A percentile compares a stretch with the other conserved stretches of the same genome.
Conservation (phyloP, 2,329 filamentous ascomycete species). For the Aspergillus fischeri region DNA sequence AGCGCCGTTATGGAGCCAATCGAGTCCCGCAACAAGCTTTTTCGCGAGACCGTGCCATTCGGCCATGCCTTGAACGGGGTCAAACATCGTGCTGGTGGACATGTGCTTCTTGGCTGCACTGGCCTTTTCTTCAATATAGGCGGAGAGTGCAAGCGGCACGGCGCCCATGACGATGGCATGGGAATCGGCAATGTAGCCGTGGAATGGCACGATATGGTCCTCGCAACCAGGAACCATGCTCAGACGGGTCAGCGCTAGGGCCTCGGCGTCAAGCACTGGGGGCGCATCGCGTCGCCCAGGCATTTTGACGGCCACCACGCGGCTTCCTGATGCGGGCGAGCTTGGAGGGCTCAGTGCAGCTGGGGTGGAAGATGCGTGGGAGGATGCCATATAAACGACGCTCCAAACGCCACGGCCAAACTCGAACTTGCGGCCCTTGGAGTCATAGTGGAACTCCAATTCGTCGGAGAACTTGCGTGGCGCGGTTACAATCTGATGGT, state of each 20-base stretch:
- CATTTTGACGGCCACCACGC: conserved; percentile 43
- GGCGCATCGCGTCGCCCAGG: conserved; percentile 39
- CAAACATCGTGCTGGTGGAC: conserved; percentile 42
- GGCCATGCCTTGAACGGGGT: conserved; percentile 40
- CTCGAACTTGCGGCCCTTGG: conserved; percentile 28
- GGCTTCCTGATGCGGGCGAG: conserved; percentile 30
- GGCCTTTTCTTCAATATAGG: conserved; percentile 37
- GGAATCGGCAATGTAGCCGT: conserved; percentile 37
- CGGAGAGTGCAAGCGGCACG: conserved; percentile 40
- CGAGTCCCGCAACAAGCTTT: conserved; percentile 38
- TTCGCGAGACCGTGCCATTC: conserved; percentile 40
- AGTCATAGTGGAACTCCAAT: conserved; percentile 29
- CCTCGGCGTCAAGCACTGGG: conserved; percentile 41
- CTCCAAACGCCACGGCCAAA: conserved; percentile 48
- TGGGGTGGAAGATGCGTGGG: conserved; percentile 11
- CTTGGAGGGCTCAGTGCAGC: conserved; percentile 29
- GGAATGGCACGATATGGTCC: conserved; percentile 41
- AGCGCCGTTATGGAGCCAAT: conserved; percentile 41
- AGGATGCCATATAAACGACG: conserved; percentile 42
- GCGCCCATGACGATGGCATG: conserved; percentile 43
- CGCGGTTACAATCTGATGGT: conserved; percentile 1
- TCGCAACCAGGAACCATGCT: conserved; percentile 29
- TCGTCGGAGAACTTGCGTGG: conserved; percentile 30
- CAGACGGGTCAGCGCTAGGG: conserved; percentile 39
- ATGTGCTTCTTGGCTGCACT: conserved; percentile 24